phyloP scores from a whole-genome alignment of 805 yeast genomes.

The Hanseniaspora meyeri region DNA sequence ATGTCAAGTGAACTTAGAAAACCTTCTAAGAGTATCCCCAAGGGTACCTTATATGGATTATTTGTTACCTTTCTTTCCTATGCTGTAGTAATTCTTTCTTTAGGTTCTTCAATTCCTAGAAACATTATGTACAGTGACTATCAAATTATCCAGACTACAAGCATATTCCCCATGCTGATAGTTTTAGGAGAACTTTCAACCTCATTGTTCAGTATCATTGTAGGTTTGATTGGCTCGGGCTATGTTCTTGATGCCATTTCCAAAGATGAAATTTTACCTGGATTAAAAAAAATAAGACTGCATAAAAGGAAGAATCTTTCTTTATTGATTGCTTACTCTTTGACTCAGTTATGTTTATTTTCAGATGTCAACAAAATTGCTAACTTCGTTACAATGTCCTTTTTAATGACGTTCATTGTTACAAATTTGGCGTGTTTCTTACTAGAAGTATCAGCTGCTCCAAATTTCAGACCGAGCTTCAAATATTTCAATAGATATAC shows the following conservation, averaged over 20 bases:
- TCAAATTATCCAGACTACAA: conserved; percentile 74
- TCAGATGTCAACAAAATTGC: conserved; percentile 92
- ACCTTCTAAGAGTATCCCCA: conserved; percentile 84
- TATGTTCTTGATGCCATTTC: conserved; percentile 84
- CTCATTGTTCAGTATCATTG: conserved; percentile 80
- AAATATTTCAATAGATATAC: conserved; percentile 71
- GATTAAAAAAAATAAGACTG: conserved; percentile 28
- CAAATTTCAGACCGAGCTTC: conserved; percentile 96
- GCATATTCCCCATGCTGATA: conserved; percentile 52
- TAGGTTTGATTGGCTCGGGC: conserved; percentile 94
- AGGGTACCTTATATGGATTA: conserved; percentile 84
- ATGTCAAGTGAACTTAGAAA: conserved; percentile 88
- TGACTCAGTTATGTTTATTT: conserved; percentile 75
- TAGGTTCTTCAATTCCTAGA: conserved; percentile 74
- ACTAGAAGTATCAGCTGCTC: conserved; percentile 80
- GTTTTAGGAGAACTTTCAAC: conserved; percentile 86
- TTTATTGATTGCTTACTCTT: conserved; percentile 60
- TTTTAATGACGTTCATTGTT: conserved; percentile 87
- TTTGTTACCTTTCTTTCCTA: conserved; percentile 66
- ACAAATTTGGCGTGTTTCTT: conserved; percentile 89
- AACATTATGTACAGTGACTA: conserved; percentile 64
- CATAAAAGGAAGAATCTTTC: conserved; percentile 17
- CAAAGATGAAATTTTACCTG: conserved; percentile 78
- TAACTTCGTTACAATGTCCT: conserved; percentile 91
- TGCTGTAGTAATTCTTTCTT: conserved; percentile 62